phyloP scores from a whole-genome alignment of 495 filamentous ascomycete species.

The Hyaloscypha finlandica region DNA sequence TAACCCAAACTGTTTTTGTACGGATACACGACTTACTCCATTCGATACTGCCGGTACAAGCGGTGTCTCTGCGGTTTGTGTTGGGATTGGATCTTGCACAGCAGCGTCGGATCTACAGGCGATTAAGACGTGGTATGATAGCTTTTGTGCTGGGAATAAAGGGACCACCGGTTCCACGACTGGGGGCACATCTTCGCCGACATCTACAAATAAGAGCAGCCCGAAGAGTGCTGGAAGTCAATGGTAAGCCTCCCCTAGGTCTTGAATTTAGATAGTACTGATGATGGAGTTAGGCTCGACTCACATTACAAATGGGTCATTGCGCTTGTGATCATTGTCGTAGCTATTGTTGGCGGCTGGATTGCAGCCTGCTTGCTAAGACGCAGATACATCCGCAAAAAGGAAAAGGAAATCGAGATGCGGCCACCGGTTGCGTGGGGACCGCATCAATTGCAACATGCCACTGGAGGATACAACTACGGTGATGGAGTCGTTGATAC shows the following conservation, averaged over 20 bases:
- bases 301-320: constrained; percentile 58
- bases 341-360: constrained; percentile 54
- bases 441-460: constrained; percentile 27
- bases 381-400: constrained; percentile 51
- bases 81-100: constrained; percentile 14
- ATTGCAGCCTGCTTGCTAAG: constrained; percentile 54
- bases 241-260: constrained; percentile 16
- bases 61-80: constrained; percentile 22
- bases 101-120: constrained; percentile 34
- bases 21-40: constrained; percentile 40
- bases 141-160: constrained; percentile 32
- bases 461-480: constrained; percentile 22
- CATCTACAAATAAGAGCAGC: constrained; percentile 10
- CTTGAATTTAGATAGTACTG: not conserved
- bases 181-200: constrained; percentile 3
- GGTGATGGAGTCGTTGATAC: constrained; percentile 20
- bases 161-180: constrained; percentile 12
- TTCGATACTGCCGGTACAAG: constrained; percentile 33
- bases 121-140: constrained; percentile 53
- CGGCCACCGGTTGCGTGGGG: constrained; percentile 35
- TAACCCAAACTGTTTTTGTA: constrained; percentile 50
- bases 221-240: not conserved
- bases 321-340: constrained; percentile 53
- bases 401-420: constrained; percentile 52
- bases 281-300: constrained; percentile 41